These are phyloP conservation scores for Corchorus capsularis DNA, from an alignment of 345 rosid species.

Conservation along the genomic window DNA sequence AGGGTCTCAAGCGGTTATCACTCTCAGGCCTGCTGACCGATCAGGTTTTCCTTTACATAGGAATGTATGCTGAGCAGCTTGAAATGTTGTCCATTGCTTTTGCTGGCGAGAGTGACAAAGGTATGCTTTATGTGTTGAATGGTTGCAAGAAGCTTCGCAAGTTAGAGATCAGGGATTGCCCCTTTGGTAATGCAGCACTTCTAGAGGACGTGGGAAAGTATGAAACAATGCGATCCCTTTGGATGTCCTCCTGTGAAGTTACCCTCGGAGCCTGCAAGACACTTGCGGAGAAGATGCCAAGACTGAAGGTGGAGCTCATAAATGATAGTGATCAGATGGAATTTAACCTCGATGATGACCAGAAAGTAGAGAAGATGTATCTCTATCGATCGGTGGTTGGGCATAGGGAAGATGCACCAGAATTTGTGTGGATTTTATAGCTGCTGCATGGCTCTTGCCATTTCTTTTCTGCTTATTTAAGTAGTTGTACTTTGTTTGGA, in stretches of 20 bases:
- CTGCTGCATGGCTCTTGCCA: not conserved
- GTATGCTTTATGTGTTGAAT: slow-evolving; percentile 79
- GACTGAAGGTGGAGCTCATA: slow-evolving; percentile 87
- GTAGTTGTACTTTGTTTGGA: no score
- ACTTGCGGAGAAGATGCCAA: slow-evolving; percentile 67
- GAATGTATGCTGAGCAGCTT: slow-evolving; percentile 77
- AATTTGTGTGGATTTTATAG: slow-evolving; percentile 68
- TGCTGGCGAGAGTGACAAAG: slow-evolving; percentile 85
- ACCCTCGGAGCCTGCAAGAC: slow-evolving; percentile 88
- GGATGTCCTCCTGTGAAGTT: slow-evolving; percentile 98
- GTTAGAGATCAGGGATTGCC: slow-evolving; percentile 89
- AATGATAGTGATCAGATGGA: slow-evolving; percentile 56
- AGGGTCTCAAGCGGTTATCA: slow-evolving; percentile 70
- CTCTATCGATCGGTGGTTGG: slow-evolving; percentile 83
- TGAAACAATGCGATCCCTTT: slow-evolving; percentile 99
- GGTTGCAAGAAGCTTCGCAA: slow-evolving; percentile 91
- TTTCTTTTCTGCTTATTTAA: no score
- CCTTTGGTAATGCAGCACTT: slow-evolving; percentile 86
- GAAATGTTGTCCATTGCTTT: slow-evolving; percentile 98
- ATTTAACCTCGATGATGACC: slow-evolving; percentile 34
- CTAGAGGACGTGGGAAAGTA: slow-evolving; percentile 80
- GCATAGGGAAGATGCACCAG: slow-evolving; percentile 76
- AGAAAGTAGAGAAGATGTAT: slow-evolving; percentile 77
- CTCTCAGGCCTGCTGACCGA: slow-evolving; percentile 79
- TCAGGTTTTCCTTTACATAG: slow-evolving; percentile 81